phyloP scores from a whole-genome alignment of 2,329 filamentous ascomycete species.

The Trichoderma brevicompactum region DNA sequence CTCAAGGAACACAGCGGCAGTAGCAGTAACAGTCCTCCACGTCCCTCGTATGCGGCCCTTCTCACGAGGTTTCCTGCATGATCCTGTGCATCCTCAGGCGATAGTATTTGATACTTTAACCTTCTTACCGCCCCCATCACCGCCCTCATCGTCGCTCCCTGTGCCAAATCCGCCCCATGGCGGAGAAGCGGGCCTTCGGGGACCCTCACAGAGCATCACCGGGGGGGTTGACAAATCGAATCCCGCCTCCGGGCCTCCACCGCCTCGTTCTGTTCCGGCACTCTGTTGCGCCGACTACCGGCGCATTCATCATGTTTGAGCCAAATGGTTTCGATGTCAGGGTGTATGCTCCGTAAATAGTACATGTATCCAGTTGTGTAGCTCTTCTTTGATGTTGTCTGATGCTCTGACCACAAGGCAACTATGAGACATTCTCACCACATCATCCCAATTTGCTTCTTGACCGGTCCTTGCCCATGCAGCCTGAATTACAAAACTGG shows the following conservation, averaged over 20 bases:
- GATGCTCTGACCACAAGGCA: too few species aligned
- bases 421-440: too few species aligned
- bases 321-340: too few species aligned
- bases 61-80: not conserved
- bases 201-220: not conserved
- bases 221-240: not conserved
- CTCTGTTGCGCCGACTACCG: not conserved
- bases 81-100: not conserved
- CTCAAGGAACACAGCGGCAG: too few species aligned
- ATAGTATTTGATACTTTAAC: not conserved
- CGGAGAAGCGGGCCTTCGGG: conserved; percentile 13
- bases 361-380: not conserved
- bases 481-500: too few species aligned
- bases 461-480: too few species aligned
- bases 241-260: conserved; percentile 19
- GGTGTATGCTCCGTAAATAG: too few species aligned
- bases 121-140: conserved; percentile 16
- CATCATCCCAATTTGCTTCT: too few species aligned
- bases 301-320: not conserved
- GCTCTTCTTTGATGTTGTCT: not conserved
- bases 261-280: conserved; percentile 11
- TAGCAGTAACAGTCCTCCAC: too few species aligned
- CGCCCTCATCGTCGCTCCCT: not conserved
- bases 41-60: too few species aligned
- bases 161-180: not conserved